These are phyloP conservation scores for rapeseed (Brassica napus) DNA, from an alignment of 345 rosid genomes.

Conservation along the genomic window Da-Ae NC_063452.1:541501-542000, in stretches of 20 bases:
- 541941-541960: conserved; percentile 54
- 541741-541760: conserved; percentile 55
- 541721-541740: conserved; percentile 36
- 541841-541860: conserved; percentile 42
- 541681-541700: conserved; percentile 45
- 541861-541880: conserved; percentile 56
- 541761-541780: conserved; percentile 46
- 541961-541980: conserved; percentile 47
- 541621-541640: conserved; percentile 96
- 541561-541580: conserved; percentile 43
- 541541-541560: conserved; percentile 29
- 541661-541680: conserved; percentile 48
- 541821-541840: conserved; percentile 42
- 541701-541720: conserved; percentile 43
- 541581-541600: conserved; percentile 49
- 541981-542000: conserved; percentile 56
- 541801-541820: conserved; percentile 47
- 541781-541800: conserved; percentile 45
- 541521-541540: conserved; percentile 40
- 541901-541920: conserved; percentile 63
- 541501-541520: conserved; percentile 34
- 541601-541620: conserved; percentile 92
- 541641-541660: conserved; percentile 74
- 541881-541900: conserved; percentile 54
- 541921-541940: conserved; percentile 58